Base-by-base conservation (phyloP, 176 grass and related monocot species). In the Juncus inflexus region DNA sequence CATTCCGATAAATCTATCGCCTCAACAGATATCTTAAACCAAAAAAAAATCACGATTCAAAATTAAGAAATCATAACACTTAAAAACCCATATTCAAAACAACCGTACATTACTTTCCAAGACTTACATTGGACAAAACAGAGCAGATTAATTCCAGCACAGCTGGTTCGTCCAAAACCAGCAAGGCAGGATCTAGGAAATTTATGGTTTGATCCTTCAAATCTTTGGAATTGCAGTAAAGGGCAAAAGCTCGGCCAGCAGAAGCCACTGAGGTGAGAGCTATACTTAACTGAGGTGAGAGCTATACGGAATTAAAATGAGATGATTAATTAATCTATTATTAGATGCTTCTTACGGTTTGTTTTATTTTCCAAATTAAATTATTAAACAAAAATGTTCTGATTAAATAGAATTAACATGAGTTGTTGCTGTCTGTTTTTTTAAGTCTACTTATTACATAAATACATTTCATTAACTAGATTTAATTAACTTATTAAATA, bases 51-150 rank as follows among this genome's bases (percentile, higher is more conserved):
- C 0, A 15, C 19, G 38, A 65, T 6, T 15, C 15, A 42, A 60
- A 9, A 10, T 60, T 9, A 28, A 37, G n/a, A n/a, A n/a, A n/a
- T n/a, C n/a, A n/a, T n/a, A n/a, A n/a, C n/a, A n/a, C n/a, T n/a
- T n/a, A n/a, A n/a, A n/a, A n/a, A n/a, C n/a, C n/a, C n/a, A n/a
- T n/a, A n/a, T n/a, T n/a, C n/a, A n/a, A n/a, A n/a, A n/a, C n/a
- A n/a, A n/a, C n/a, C n/a, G n/a, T n/a, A n/a, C n/a, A n/a, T n/a
- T n/a, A n/a, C n/a, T n/a, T 40, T 37, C 40, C 40, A 53, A n/a
- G n/a, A 80, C 91, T 76, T 76, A 96, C 92, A 38, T 84, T 91
- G 70, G 92, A 96, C 84, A 91, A 96, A 74, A 96, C 70, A 52
- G 92, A 91, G 63, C 87, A 82, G 74, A 96, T 91, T 72, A 96